Conservation (phyloP, 1,139 yeast species). For the Protomyces lactucae-debilis region DNA sequence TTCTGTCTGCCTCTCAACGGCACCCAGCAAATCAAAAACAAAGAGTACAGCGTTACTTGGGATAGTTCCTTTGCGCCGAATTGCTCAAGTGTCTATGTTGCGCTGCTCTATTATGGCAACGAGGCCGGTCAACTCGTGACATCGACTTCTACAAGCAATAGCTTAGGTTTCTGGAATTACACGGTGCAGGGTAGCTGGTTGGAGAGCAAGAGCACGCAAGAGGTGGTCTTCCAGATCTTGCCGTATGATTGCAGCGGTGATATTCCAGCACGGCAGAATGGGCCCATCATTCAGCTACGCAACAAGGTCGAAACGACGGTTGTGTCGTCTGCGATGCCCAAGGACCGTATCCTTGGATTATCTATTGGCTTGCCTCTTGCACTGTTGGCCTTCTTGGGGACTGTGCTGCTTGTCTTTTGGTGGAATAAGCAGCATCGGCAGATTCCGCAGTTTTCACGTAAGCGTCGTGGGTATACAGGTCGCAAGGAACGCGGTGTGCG, state of each 20-base stretch:
- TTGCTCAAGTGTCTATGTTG: slow-evolving; percentile 15
- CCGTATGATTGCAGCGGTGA: slow-evolving; percentile 4
- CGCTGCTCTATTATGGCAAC: slow-evolving; percentile 14
- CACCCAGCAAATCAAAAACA: slow-evolving; percentile 22
- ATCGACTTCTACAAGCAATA: slow-evolving; percentile 1
- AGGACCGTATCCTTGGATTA: slow-evolving; percentile 9
- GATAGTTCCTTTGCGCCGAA: slow-evolving; percentile 10
- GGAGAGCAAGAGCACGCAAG: slow-evolving; percentile 6
- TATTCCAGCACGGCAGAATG: not conserved
- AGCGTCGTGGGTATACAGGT: slow-evolving; percentile 17
- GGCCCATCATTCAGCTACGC: slow-evolving; percentile 14
- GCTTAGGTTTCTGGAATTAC: slow-evolving; percentile 21
- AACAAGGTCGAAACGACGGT: slow-evolving; percentile 6
- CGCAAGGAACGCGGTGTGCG: slow-evolving; percentile 11
- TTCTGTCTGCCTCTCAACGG: slow-evolving; percentile 19
- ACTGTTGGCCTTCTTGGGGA: slow-evolving; percentile 13
- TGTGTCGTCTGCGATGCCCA: not conserved
- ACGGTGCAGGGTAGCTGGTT: slow-evolving; percentile 16
- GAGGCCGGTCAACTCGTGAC: slow-evolving; percentile 11
- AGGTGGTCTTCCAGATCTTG: slow-evolving; percentile 4
- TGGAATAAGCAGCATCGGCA: slow-evolving; percentile 26
- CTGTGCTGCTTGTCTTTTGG: slow-evolving; percentile 19
- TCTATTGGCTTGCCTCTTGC: slow-evolving; percentile 23
- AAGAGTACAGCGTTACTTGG: slow-evolving; percentile 20
- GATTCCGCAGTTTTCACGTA: slow-evolving; percentile 6